phyloP scores from a whole-genome alignment of 108 stramenopile genomes.

The Cyclotella baltica region DNA sequence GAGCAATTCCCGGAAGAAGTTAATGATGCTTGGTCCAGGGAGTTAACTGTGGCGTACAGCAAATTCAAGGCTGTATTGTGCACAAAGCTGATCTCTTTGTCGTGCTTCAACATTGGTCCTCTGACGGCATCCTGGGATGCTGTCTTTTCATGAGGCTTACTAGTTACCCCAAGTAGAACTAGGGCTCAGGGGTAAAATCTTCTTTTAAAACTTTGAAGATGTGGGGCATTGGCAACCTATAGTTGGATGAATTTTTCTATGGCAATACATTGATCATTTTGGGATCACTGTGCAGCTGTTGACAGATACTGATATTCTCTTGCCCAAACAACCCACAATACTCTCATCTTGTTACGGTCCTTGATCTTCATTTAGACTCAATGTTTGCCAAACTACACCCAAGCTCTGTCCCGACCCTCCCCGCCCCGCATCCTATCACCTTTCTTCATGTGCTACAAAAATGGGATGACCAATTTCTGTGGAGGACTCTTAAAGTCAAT shows the following conservation, averaged over 20 bases:
- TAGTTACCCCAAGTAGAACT: conserved; percentile 2
- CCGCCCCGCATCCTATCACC: background rate
- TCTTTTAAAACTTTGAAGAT: background rate
- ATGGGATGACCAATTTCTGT: background rate
- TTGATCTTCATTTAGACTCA: background rate
- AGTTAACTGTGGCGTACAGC: no score
- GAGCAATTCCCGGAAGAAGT: no score
- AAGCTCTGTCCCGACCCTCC: background rate
- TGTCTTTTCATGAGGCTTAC: background rate
- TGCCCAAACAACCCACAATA: background rate
- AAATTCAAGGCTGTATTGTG: no score
- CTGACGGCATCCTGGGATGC: background rate
- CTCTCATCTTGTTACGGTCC: background rate
- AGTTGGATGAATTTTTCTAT: conserved; percentile 12
- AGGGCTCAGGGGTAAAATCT: conserved; percentile 3
- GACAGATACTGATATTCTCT: background rate
- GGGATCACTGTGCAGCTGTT: background rate
- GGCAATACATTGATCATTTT: conserved; percentile 9
- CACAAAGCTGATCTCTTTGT: background rate
- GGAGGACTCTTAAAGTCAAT: background rate
- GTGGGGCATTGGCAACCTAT: background rate
- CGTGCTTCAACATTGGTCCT: background rate
- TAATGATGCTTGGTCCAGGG: no score
- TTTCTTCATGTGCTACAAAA: background rate
- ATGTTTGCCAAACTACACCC: background rate